Conservation (phyloP, 1,139 yeast genomes). For the Geotrichum citri-aurantii region DNA sequence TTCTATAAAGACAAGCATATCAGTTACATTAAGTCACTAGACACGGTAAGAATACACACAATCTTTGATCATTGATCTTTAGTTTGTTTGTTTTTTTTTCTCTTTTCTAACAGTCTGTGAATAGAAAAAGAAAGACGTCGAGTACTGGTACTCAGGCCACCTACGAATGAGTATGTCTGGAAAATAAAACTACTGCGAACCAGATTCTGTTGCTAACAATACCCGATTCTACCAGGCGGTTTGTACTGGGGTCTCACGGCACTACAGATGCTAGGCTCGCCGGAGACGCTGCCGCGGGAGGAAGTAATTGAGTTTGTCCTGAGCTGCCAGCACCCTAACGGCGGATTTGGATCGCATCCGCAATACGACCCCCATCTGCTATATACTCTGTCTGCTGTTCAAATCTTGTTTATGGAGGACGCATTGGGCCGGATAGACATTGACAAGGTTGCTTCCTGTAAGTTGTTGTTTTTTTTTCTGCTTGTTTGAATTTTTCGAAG, state of each 20-base stretch:
- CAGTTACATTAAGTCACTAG: constrained; percentile 46
- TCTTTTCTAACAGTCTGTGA: not conserved
- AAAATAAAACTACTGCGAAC: not conserved
- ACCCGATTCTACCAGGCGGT: constrained; percentile 44
- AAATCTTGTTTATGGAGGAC: constrained; percentile 64
- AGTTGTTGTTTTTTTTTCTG: constrained; percentile 14
- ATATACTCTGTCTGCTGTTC: constrained; percentile 81
- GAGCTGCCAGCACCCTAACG: constrained; percentile 48
- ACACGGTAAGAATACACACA: constrained; percentile 33
- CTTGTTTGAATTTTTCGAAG: constrained; percentile 1
- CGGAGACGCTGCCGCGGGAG: constrained; percentile 51
- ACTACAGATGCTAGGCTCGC: constrained; percentile 52
- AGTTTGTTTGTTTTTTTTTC: not conserved
- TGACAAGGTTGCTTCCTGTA: constrained; percentile 40
- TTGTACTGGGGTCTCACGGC: constrained; percentile 94
- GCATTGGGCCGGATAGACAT: constrained; percentile 43
- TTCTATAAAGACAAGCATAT: constrained; percentile 44
- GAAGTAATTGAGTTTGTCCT: constrained; percentile 64
- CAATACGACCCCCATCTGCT: constrained; percentile 86
- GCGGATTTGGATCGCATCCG: constrained; percentile 91
- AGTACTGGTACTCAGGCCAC: constrained; percentile 89
- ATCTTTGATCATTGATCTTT: not conserved
- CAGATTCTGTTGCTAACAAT: constrained; percentile 4
- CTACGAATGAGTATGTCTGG: constrained; percentile 52
- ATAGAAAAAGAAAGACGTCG: constrained; percentile 50